phyloP scores from a whole-genome alignment of 441 rosid genomes.

The Croton laevigatus region DNA sequence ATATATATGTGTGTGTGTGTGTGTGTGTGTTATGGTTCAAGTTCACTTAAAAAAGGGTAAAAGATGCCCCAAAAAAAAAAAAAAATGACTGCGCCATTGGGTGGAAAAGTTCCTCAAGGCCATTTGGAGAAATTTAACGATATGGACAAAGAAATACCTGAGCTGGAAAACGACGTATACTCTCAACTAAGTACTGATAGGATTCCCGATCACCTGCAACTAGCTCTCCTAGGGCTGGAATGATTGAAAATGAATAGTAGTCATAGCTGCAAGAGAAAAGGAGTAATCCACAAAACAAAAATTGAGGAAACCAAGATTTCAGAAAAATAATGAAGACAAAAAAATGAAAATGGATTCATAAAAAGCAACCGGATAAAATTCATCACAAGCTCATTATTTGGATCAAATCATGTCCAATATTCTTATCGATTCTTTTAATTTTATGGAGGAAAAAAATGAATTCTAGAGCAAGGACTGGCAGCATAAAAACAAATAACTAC shows the following conservation, averaged over 20 bases:
- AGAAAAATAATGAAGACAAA: background rate
- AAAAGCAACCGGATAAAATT: background rate
- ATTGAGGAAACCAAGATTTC: background rate
- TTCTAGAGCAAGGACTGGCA: background rate
- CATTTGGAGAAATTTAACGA: background rate
- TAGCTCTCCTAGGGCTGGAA: slow-evolving; percentile 76
- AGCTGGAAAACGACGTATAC: slow-evolving; percentile 82
- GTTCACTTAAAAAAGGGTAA: too few relatives aligned
- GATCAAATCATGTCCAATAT: background rate
- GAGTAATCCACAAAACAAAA: background rate
- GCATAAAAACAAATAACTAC: background rate
- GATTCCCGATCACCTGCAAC: slow-evolving; percentile 81
- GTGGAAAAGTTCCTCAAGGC: background rate
- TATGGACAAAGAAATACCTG: slow-evolving; percentile 45
- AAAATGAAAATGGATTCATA: background rate
- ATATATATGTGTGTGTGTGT: too few relatives aligned
- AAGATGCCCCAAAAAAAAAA: too few relatives aligned
- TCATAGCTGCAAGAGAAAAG: slow-evolving; percentile 60
- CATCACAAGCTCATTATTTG: background rate
- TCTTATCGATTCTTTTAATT: background rate
- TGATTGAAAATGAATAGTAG: slow-evolving; percentile 70
- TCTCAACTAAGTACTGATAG: slow-evolving; percentile 90
- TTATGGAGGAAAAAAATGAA: too few relatives aligned
- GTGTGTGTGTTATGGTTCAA: too few relatives aligned
- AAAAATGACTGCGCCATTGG: background rate